These are phyloP conservation scores for Penicillium robsamsonii DNA, from an alignment of 495 filamentous ascomycete species.

Conservation along the genomic window DNA sequence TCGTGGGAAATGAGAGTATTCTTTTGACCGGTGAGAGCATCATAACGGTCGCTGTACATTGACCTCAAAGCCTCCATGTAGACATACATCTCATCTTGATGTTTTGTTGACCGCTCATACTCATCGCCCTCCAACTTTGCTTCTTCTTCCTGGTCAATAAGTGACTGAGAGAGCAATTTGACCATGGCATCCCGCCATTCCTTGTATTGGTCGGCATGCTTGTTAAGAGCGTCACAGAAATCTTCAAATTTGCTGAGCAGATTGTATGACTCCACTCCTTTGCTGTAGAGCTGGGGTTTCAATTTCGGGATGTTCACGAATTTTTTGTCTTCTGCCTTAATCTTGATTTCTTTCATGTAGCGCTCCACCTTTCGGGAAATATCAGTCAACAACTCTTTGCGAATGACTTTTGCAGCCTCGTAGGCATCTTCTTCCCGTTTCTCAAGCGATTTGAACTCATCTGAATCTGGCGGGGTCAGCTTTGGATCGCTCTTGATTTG, in stretches of 20 bases:
- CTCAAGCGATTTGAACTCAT: constrained; percentile 63
- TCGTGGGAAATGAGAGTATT: constrained; percentile 83
- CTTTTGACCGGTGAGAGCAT: constrained; percentile 67
- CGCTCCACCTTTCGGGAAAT: constrained; percentile 51
- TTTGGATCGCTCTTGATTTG: constrained; percentile 71
- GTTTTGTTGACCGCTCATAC: constrained; percentile 80
- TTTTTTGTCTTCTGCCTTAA: constrained; percentile 44
- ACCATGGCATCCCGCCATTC: constrained; percentile 72
- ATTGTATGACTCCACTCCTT: constrained; percentile 61
- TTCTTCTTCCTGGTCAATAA: constrained; percentile 78
- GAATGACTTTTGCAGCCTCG: constrained; percentile 69
- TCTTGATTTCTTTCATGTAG: constrained; percentile 42
- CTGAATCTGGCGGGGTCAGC: constrained; percentile 60
- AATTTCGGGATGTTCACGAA: constrained; percentile 67
- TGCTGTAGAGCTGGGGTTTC: constrained; percentile 44
- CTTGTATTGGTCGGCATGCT: constrained; percentile 64
- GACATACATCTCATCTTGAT: constrained; percentile 81
- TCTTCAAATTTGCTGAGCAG: constrained; percentile 56
- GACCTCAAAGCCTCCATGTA: constrained; percentile 76
- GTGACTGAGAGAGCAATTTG: constrained; percentile 63
- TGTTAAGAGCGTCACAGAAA: constrained; percentile 57
- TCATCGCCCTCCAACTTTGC: constrained; percentile 80
- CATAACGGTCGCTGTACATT: constrained; percentile 73
- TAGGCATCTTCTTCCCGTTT: constrained; percentile 69
- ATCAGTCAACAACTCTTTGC: constrained; percentile 67